Conservation (phyloP, 192 early-diverging fungal species). For the Phycomyces nitens region DNA sequence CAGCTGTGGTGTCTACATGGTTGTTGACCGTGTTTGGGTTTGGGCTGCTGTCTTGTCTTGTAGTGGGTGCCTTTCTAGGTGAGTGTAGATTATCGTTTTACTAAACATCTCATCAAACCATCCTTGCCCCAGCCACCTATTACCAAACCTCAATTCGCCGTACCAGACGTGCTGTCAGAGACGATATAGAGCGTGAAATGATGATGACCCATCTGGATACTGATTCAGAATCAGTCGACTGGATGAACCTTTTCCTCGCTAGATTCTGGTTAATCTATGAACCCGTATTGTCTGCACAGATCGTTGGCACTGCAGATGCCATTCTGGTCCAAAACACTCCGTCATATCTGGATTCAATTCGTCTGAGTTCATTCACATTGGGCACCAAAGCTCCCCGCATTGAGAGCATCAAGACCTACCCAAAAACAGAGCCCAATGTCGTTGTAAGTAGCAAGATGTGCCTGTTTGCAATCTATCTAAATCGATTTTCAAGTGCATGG, state of each 20-base stretch:
- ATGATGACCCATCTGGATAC: conserved; percentile 44
- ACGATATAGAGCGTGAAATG: conserved; percentile 66
- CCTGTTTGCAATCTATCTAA: background rate
- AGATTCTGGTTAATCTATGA: conserved; percentile 93
- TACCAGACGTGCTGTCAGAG: conserved; percentile 63
- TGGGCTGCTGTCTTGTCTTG: conserved; percentile 29
- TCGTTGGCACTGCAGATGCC: conserved; percentile 67
- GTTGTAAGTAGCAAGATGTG: background rate
- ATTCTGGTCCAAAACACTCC: conserved; percentile 73
- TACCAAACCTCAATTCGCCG: conserved; percentile 71
- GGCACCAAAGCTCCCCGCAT: conserved; percentile 74
- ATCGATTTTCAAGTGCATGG: conserved; percentile 61
- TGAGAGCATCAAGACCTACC: conserved; percentile 66
- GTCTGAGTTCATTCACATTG: conserved; percentile 70
- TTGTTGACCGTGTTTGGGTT: conserved; percentile 20
- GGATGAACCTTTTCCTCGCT: conserved; percentile 80
- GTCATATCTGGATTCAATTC: conserved; percentile 74
- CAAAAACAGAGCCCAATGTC: conserved; percentile 64
- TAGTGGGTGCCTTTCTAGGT: conserved; percentile 39
- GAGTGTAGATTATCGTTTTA: background rate
- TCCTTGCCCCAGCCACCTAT: conserved; percentile 49
- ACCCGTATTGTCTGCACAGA: conserved; percentile 70
- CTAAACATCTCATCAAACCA: no score
- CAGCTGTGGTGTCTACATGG: conserved; percentile 31
- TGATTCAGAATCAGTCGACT: conserved; percentile 69